Conservation (phyloP, 352 stramenopile genomes). For the Phytophthora rubi region DNA sequence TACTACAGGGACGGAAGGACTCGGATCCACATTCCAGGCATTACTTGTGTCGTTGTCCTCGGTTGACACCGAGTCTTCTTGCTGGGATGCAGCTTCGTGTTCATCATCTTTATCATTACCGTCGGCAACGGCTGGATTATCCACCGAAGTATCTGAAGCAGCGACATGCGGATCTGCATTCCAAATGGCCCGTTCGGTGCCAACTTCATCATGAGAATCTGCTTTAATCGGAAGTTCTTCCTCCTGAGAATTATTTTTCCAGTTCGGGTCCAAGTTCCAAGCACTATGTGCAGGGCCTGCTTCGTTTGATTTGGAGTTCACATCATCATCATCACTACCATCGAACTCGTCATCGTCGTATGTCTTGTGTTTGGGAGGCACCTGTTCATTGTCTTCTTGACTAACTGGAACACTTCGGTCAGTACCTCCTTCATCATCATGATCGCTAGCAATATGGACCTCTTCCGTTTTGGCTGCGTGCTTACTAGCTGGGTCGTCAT, state of each 20-base stretch:
- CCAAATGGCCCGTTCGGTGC: slow-evolving; percentile 12
- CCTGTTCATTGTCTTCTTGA: neutral
- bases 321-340: slow-evolving; percentile 16
- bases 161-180: slow-evolving; percentile 20
- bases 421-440: neutral
- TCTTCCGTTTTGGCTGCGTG: neutral
- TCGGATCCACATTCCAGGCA: slow-evolving; percentile 33
- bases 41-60: slow-evolving; percentile 6
- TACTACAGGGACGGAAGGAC: neutral
- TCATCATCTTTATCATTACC: slow-evolving; percentile 4
- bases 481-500: neutral
- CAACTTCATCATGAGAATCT: neutral
- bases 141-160: neutral
- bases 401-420: neutral
- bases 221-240: neutral
- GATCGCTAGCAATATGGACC: neutral
- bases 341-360: slow-evolving; percentile 52
- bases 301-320: slow-evolving; percentile 1
- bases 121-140: neutral
- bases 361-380: slow-evolving; percentile 12
- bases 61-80: slow-evolving; percentile 1
- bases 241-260: neutral
- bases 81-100: neutral
- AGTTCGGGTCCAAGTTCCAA: slow-evolving; percentile 33
- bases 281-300: neutral